Conservation (phyloP, 768 basidiomycete genomes). For the Xerocomellus chrysenteron region DNA sequence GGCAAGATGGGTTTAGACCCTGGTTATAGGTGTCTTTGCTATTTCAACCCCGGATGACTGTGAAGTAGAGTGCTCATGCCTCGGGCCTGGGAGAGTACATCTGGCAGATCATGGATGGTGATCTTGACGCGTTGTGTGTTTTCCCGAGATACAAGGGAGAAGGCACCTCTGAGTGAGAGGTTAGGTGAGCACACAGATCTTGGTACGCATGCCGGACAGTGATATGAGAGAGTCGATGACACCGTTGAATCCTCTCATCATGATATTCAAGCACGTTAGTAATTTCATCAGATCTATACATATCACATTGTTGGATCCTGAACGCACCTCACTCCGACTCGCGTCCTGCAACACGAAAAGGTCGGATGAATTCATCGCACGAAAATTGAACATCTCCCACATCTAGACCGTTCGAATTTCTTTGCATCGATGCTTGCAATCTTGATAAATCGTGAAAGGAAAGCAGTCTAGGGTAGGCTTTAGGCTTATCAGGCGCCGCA, state of each 20-base stretch:
- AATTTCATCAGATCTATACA: neutral
- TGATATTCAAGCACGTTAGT: constrained; percentile 9
- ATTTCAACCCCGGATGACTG: no score
- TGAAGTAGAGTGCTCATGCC: neutral
- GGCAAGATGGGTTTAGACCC: neutral
- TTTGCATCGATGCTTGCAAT: constrained; percentile 17
- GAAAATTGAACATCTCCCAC: constrained; percentile 6
- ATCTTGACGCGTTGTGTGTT: constrained; percentile 28
- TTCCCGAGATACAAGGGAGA: constrained; percentile 30
- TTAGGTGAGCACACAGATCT: neutral
- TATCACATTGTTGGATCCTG: no score
- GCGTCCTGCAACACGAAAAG: neutral
- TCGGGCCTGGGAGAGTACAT: constrained; percentile 23
- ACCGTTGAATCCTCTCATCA: constrained; percentile 22
- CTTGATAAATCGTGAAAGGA: neutral
- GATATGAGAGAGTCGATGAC: constrained; percentile 27
- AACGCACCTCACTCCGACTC: no score
- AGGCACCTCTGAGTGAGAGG: constrained; percentile 26
- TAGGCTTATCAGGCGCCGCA: no score
- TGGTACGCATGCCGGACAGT: constrained; percentile 15
- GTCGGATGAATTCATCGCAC: neutral
- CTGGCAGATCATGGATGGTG: constrained; percentile 32
- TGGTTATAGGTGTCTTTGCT: constrained; percentile 34
- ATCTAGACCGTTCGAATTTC: constrained; percentile 28
- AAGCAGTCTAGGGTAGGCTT: no score